phyloP scores from a whole-genome alignment of 2,329 filamentous ascomycete genomes.

The Neoarthrinium moseri region DNA sequence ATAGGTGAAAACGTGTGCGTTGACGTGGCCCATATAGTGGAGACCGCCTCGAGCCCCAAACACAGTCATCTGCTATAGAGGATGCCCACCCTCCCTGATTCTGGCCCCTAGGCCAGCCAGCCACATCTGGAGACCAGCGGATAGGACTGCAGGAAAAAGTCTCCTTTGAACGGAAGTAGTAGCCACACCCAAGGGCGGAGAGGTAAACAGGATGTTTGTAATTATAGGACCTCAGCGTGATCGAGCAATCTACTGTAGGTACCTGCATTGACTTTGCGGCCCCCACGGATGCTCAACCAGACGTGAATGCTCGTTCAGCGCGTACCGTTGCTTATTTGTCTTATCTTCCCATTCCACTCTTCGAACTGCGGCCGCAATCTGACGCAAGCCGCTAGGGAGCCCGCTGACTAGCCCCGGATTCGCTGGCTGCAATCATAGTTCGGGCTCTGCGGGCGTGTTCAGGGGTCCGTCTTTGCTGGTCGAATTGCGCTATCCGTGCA shows the following conservation, averaged over 20 bases:
- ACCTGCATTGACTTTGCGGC: too few species aligned
- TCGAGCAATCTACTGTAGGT: too few species aligned
- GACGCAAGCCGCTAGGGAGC: slow-evolving; percentile 4
- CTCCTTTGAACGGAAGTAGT: background rate
- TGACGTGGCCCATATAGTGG: slow-evolving; percentile 1
- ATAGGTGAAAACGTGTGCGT: background rate
- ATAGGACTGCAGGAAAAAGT: background rate
- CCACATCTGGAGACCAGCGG: too few species aligned
- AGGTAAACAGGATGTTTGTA: too few species aligned
- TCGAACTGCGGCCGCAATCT: background rate
- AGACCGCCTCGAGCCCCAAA: background rate
- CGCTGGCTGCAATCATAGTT: background rate
- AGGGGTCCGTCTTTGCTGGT: background rate
- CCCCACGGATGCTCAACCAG: too few species aligned
- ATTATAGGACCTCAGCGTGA: too few species aligned
- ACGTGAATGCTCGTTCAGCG: too few species aligned
- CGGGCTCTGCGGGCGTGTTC: background rate
- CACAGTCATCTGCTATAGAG: too few species aligned
- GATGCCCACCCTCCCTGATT: too few species aligned
- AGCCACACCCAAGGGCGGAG: background rate
- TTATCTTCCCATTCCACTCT: background rate
- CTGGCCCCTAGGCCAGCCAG: too few species aligned
- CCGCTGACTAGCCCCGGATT: background rate
- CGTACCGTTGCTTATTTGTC: too few species aligned
- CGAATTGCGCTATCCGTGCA: too few species aligned